Base-by-base conservation (phyloP, 495 filamentous ascomycete species). In the Podospora pseudocomata region DNA sequence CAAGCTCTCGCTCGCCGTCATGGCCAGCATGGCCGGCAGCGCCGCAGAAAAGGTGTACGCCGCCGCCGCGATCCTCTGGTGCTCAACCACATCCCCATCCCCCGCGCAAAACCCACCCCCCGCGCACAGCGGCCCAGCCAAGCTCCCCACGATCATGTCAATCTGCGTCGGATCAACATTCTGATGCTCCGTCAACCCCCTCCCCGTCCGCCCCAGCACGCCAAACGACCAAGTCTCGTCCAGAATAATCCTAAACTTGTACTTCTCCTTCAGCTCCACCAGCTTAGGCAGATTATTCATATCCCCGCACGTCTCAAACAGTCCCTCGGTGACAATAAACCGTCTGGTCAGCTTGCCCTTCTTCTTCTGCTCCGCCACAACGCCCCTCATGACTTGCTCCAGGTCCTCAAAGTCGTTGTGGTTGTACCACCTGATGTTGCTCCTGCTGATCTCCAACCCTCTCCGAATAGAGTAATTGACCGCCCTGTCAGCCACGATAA, bases 151-250 rank as follows among this genome's bases (percentile, higher is more conserved):
- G 63, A 98, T 93, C 92, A 98, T 96, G 77, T 99, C 95, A 61
- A 98, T 89, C 64, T 92, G 88, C 0, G 86, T 85, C 0, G 93
- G 88, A 78, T 98, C 96, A 18, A 98, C 93, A 72, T 97, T 97
- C 71, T 97, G 94, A 27, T 94, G 91, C 76, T 99, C 96, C 1
- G 95, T 98, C 28, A 97, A 81, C 64, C 95, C 95, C 53, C 93
- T 88, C 34, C 96, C 96, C 53, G 91, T 96, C 61, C 92, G 85
- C 26, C 95, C 95, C 20, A 99, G 86, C 23, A 97, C 90, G 65
- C 94, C 96, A 76, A 97, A 99, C 3, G 93, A 97, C 87, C 92
- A 95, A 5, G 93, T 96, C 81, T 99, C 95, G 78, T 99, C 95
- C 20, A 99, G 89, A 67, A 98, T 96, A 39, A 99, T 85, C 70